These are phyloP conservation scores for Scleromitrula shiraiana DNA, from an alignment of 2,329 filamentous ascomycete species.

Conservation along the genomic window DNA sequence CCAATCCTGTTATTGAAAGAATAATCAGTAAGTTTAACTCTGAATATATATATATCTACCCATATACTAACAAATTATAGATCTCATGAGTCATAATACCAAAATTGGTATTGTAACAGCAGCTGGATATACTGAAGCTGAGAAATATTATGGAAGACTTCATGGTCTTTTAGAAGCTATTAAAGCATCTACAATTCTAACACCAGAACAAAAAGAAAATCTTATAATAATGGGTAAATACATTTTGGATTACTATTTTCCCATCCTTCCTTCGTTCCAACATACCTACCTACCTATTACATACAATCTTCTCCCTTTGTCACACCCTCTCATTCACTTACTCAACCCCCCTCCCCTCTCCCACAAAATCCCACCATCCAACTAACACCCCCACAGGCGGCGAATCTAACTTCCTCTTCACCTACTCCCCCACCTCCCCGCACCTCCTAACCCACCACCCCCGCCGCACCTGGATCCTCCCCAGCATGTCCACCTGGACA, in stretches of 20 bases:
- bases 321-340: not conserved
- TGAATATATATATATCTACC: constrained; percentile 3
- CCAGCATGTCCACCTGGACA: constrained; percentile 70
- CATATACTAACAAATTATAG: constrained; percentile 32
- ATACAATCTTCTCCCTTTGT: no score
- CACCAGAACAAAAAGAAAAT: constrained; percentile 61
- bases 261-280: not conserved
- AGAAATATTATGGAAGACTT: constrained; percentile 78
- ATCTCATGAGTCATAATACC: constrained; percentile 68
- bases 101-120: constrained; percentile 94
- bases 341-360: not conserved
- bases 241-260: not conserved
- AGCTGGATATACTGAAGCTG: constrained; percentile 84
- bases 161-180: constrained; percentile 81
- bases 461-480: constrained; percentile 61
- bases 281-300: no score
- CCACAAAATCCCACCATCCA: not conserved
- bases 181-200: constrained; percentile 48
- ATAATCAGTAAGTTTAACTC: constrained; percentile 38
- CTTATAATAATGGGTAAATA: constrained; percentile 69
- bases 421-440: constrained; percentile 57
- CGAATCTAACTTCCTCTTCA: constrained; percentile 92
- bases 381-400: constrained; percentile 43
- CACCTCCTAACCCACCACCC: constrained; percentile 62
- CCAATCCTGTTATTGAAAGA: constrained; percentile 67